Conservation (phyloP, 352 stramenopile species). For the Hyphochytrium catenoides region DNA sequence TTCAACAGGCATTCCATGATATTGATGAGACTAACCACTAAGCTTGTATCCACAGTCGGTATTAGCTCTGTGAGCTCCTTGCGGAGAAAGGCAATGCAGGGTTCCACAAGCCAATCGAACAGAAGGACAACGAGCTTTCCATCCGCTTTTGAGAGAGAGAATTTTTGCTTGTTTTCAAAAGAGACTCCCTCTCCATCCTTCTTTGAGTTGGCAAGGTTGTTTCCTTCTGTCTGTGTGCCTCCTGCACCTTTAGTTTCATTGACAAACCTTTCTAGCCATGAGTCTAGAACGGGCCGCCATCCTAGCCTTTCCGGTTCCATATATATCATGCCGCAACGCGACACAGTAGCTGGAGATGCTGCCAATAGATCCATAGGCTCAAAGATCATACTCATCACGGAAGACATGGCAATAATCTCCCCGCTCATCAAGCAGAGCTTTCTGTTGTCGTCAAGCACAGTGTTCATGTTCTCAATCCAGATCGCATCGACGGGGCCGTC, state of each 20-base stretch:
- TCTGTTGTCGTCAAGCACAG: constrained; percentile 79
- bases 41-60: constrained; percentile 65
- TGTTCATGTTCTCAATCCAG: constrained; percentile 91
- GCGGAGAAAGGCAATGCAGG: constrained; percentile 58
- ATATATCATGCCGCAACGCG: constrained; percentile 80
- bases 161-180: constrained; percentile 4
- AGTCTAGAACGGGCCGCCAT: constrained; percentile 59
- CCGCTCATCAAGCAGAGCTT: constrained; percentile 78
- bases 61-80: constrained; percentile 60
- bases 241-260: constrained; percentile 11
- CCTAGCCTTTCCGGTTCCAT: constrained; percentile 73
- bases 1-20: constrained; percentile 16
- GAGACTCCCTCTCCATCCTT: constrained; percentile 2
- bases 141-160: constrained; percentile 6
- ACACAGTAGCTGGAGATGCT: constrained; percentile 73
- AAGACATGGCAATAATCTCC: constrained; percentile 81
- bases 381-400: constrained; percentile 88
- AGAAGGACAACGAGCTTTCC: constrained; percentile 10
- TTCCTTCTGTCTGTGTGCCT: constrained; percentile 2
- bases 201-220: not conserved
- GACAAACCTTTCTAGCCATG: constrained; percentile 58
- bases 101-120: constrained; percentile 65
- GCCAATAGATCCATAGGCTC: constrained; percentile 81
- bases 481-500: constrained; percentile 74
- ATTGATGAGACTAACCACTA: constrained; percentile 61